Base-by-base conservation (phyloP, 2,329 filamentous ascomycete genomes). In the Hymenoscyphus linearis region DNA sequence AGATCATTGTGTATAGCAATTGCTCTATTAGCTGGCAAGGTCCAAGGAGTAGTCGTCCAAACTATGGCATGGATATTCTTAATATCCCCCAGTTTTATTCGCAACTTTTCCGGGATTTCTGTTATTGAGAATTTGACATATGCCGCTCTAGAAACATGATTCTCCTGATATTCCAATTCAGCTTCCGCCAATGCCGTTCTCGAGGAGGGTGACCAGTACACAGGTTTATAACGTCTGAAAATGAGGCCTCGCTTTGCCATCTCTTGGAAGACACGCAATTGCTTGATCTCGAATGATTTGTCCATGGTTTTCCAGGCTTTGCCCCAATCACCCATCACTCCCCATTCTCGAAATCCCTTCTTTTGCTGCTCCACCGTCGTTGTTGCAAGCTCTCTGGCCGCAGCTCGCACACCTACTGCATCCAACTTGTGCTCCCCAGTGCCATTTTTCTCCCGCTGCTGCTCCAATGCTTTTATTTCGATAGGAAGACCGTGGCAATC, bases 21-120 rank as follows among this genome's bases (percentile, higher is more conserved):
- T 0, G 91, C 93, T 71, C 85, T 86, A 73, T 99, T 99, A 1
- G 93, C 93, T 0, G 95, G 93, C 4, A 99, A 79, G 0, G 95
- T 99, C 95, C 95, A 99, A 0, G 95, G 95, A 0, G 95, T 99
- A 0, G 95, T 99, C 1, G 95, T 99, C 95, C 95, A 99, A 57
- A 98, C 90, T n/a, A 95, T 82, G n/a, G 89, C 91, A 72, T 82
- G 88, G 12, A 97, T 71, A 4, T 79, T 61, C 13, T 57, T 76
- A 3, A 58, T 2, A 69, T 64, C 36, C 71, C 36, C 70, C 57
- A 78, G 71, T 25, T 77, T 74, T 7, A 76, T 69, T 54, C 71
- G 69, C 26, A 87, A 67, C 26, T 75, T 71, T 7, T 76, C 71
- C 0, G 81, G 77, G 13, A 85, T 60, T 10, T 75, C 69, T 0